Base-by-base conservation (phyloP, 2,329 filamentous ascomycete species). In the Ophioceras dolichostomum region DNA sequence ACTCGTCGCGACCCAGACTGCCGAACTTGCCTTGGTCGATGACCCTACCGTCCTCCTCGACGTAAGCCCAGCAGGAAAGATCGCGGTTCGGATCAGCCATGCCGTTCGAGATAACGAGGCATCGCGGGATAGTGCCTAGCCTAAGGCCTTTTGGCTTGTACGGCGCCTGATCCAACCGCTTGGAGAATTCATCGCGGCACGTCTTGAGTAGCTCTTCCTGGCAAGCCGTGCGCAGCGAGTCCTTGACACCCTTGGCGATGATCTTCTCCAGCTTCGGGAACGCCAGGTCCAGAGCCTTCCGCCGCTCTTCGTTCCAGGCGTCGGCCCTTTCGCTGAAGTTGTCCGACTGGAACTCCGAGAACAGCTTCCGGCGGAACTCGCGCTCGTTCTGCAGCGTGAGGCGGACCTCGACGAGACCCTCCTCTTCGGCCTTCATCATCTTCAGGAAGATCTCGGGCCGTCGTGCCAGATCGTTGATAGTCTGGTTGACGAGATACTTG, bases 381-480 rank as follows among this genome's bases (percentile, higher is more conserved):
- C 79, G 74, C 48, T 83, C 79, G 39, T 82, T 77, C 48, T 85
- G 76, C 55, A 96, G 72, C 12, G 73, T 73, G 14, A 96, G 74
- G 47, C 76, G 79, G 38, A 98, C 84, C 41, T 94, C 85, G 12
- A 98, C 73, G 2, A 98, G 66, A 3, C 89, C 88, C 55, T 98
- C 91, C 50, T 91, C 83, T 57, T 98, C 91, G 2, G 91, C 91
- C 56, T 87, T 93, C 57, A 96, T 77, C 91, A 98, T 98, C 61
- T 93, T 89, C 39, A 98, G 64, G 55, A 91, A 98, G 19, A 94
- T 67, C 45, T 95, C 88, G 1, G 91, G 91, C 37, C 83, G 79
- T 37, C 78, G 76, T 3, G 86, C 82, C 41, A 96, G 73, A 46
- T 91, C 83, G 30, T 68, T 66, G 43, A 95, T 82, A 7, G 84